Percentiles rank a stretch among this genome's conserved stretches.
Evolutionary conservation across 805 yeast species (phyloP).

Genomic region (Tetrapisispora pingtungensis): DNA sequence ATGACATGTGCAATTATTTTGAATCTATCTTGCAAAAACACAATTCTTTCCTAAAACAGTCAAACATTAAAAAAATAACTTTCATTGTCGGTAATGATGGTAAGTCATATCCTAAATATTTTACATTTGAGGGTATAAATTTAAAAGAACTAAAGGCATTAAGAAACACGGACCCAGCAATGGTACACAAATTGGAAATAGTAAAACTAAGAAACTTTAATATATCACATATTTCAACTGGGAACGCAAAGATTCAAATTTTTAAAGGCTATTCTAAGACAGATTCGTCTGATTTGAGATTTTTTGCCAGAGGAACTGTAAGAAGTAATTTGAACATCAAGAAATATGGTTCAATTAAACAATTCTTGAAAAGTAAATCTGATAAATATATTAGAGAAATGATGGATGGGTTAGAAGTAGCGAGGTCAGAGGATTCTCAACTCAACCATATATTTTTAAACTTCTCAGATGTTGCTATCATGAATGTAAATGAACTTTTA

Average conservation of each 20-base stretch:
- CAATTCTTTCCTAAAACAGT: conserved; percentile 56
- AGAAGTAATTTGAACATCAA: conserved; percentile 82
- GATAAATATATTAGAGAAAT: conserved; percentile 93
- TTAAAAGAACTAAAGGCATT: conserved; percentile 82
- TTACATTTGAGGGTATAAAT: conserved; percentile 83
- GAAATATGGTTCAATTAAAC: conserved; percentile 85
- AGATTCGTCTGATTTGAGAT: conserved; percentile 86
- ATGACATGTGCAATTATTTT: conserved; percentile 53
- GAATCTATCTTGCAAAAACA: conserved; percentile 54
- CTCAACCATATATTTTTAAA: conserved; percentile 94
- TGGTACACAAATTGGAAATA: conserved; percentile 93
- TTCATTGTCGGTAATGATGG: conserved; percentile 75
- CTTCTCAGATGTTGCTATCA: conserved; percentile 89
- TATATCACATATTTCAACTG: conserved; percentile 89
- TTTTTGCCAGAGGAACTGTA: conserved; percentile 92
- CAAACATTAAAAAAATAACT: conserved; percentile 83
- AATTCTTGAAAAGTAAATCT: conserved; percentile 91
- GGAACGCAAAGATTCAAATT: conserved; percentile 94
- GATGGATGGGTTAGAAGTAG: conserved; percentile 86
- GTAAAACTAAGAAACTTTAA: conserved; percentile 89
- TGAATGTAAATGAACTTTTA: conserved; percentile 90
- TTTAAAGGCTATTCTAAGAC: conserved; percentile 94
- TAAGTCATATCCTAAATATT: conserved; percentile 90
- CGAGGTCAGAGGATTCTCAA: conserved; percentile 90
- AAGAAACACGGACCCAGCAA: conserved; percentile 96